Base-by-base conservation (phyloP, 108 stramenopile genomes). In the Skeletonema menzelii region DNA sequence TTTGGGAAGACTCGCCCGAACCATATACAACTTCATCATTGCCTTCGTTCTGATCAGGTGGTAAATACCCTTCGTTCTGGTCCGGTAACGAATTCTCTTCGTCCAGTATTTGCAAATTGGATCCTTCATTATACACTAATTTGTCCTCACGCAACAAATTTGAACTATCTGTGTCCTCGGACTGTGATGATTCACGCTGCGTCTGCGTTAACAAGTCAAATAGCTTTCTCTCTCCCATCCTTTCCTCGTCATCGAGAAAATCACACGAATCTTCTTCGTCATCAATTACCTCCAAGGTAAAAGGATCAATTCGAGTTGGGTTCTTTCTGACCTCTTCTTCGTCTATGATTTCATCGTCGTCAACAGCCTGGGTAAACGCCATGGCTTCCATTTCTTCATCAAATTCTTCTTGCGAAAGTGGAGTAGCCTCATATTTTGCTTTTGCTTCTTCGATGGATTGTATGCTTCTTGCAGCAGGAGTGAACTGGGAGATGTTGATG, bases 301-400 rank as follows among this genome's bases (percentile, higher is more conserved):
- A 76, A 35, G 89, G 85, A 61, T 90, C 84, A 57, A 89, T 87
- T 17, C 47, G 69, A n/a, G 84, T 85, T 17, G 86, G 80, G 12
- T 73, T 66, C 12, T 72, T 59, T 24, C 72, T 56, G 13, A 55
- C 60, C 53, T 66, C 72, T 24, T 60, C 71, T 19, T 73, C 19
- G 5, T 75, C 27, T 65, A 63, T 56, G 0, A 73, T 60, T 26
- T 87, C 85, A 19, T 87, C 86, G 7, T 74, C 79, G 8, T 92
- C 91, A 14, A 92, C 77, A n/a, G 77, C 56, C 26, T 88, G 86
- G 26, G 88, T 88, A 30, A 82, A 81, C 13, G 62, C 38, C 27
- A 77, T 10, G 34, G 72, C 53, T 68, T 75, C 70, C 8, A 42
- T 65, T 66, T 77, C 70, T 26, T 76, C 83, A 7, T 64, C 66